Evolutionary conservation across 495 filamentous ascomycete species (phyloP).

Genomic region (Bathelium albidoporum): DNA sequence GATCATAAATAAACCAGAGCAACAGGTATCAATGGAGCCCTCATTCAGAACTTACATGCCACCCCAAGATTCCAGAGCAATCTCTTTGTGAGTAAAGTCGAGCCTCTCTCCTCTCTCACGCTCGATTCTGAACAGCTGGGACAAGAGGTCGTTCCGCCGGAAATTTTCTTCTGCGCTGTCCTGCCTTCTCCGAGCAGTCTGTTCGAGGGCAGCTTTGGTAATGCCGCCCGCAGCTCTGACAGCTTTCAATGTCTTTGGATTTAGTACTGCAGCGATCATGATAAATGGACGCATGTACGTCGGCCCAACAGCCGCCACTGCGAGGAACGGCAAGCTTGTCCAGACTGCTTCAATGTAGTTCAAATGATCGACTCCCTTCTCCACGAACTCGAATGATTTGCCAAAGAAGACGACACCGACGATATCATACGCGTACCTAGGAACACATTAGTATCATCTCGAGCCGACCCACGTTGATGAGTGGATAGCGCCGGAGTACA

Average conservation of each 20-base stretch:
- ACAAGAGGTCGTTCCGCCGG: slow-evolving; percentile 23
- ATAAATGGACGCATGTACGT: slow-evolving; percentile 8
- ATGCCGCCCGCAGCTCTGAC: slow-evolving; percentile 22
- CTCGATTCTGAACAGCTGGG: slow-evolving; percentile 19
- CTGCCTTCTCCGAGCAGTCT: slow-evolving; percentile 24
- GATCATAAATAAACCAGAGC: slow-evolving; percentile 14
- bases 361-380: slow-evolving; percentile 24
- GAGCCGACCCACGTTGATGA: neutral
- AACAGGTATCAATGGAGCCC: slow-evolving; percentile 10
- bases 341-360: slow-evolving; percentile 19
- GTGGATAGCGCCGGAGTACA: slow-evolving; percentile 5
- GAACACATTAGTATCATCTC: slow-evolving; percentile 17
- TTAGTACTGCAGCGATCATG: neutral
- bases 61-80: neutral
- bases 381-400: slow-evolving; percentile 27
- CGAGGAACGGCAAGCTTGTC: slow-evolving; percentile 19
- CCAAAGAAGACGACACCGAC: slow-evolving; percentile 28
- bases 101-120: slow-evolving; percentile 21
- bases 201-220: slow-evolving; percentile 19
- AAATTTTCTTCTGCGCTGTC: slow-evolving; percentile 17
- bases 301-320: slow-evolving; percentile 23
- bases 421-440: slow-evolving; percentile 37
- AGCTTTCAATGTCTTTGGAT: neutral
- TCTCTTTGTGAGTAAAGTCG: slow-evolving; percentile 10
- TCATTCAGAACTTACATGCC: neutral